phyloP scores from a whole-genome alignment of 345 rosid genomes.

The Hirschfeldia incana region DNA sequence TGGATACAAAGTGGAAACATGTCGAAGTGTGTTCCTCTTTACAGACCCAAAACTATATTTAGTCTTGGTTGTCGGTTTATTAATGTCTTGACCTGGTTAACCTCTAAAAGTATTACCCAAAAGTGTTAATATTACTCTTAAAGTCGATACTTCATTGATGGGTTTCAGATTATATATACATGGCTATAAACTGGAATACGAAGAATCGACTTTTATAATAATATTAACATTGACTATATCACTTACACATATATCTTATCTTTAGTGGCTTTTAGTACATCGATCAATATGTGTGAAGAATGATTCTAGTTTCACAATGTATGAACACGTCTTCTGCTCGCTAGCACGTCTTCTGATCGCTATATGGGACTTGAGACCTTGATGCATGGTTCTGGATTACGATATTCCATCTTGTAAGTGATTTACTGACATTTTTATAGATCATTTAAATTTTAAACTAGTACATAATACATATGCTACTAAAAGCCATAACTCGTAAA shows the following conservation, averaged over 20 bases:
- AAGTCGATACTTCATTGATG: not conserved
- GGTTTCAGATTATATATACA: conserved; percentile 13
- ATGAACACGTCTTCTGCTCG: conserved; percentile 5
- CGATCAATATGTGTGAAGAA: conserved; percentile 18
- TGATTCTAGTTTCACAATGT: conserved; percentile 14
- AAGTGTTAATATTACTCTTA: not conserved
- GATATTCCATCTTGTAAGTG: not conserved
- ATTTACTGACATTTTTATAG: not conserved
- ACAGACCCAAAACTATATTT: conserved; percentile 31
- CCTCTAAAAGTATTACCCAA: not conserved
- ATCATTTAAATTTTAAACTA: not conserved
- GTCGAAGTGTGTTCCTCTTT: conserved; percentile 36
- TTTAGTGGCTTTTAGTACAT: not conserved
- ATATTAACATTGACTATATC: conserved; percentile 3
- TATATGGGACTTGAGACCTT: not conserved
- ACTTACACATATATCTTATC: conserved; percentile 15
- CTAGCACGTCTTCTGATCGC: not conserved
- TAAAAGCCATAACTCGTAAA: not conserved
- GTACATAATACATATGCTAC: not conserved
- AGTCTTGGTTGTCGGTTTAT: conserved; percentile 31
- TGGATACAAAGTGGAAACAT: conserved; percentile 33
- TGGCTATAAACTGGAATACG: conserved; percentile 21
- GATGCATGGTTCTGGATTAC: conserved; percentile 19
- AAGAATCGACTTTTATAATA: conserved; percentile 24
- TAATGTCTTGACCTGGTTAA: not conserved